Percentiles rank a stretch among this genome's conserved stretches.
Conservation (phyloP, 2,329 filamentous ascomycete species). For the Cryphonectria carpinicola region DNA sequence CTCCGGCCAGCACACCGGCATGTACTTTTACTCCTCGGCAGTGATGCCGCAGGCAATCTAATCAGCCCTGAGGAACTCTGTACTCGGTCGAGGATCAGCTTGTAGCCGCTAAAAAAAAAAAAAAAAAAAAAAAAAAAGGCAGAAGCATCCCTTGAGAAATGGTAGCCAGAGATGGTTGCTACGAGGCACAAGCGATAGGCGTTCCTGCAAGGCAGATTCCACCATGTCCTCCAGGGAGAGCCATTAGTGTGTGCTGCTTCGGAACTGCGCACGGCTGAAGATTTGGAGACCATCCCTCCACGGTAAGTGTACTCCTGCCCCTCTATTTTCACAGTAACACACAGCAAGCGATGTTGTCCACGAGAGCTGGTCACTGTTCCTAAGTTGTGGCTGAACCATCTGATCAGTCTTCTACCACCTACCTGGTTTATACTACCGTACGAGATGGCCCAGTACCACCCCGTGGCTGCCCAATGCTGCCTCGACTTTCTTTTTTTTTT, state of each 20-base stretch:
- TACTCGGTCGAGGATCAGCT: not conserved
- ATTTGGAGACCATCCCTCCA: not conserved
- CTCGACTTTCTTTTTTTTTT: too few species aligned
- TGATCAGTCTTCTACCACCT: not conserved
- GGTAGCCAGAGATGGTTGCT: not conserved
- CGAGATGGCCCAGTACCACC: not conserved
- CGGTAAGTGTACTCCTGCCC: not conserved
- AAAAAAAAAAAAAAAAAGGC: too few species aligned
- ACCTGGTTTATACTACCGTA: not conserved
- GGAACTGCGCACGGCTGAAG: too few species aligned
- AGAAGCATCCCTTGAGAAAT: not conserved
- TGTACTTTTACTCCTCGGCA: not conserved
- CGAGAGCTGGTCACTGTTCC: not conserved
- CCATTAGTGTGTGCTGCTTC: not conserved
- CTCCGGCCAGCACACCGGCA: not conserved
- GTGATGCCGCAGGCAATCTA: not conserved
- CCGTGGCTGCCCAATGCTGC: not conserved
- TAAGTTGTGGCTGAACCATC: not conserved
- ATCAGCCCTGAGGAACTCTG: not conserved
- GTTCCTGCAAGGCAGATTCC: not conserved
- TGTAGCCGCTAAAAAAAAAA: not conserved
- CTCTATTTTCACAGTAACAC: not conserved
- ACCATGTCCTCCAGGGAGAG: too few species aligned
- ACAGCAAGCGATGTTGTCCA: not conserved
- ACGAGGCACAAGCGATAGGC: not conserved